Base-by-base conservation (phyloP, 257 asterid species). In the Coffea eugenioides region DNA sequence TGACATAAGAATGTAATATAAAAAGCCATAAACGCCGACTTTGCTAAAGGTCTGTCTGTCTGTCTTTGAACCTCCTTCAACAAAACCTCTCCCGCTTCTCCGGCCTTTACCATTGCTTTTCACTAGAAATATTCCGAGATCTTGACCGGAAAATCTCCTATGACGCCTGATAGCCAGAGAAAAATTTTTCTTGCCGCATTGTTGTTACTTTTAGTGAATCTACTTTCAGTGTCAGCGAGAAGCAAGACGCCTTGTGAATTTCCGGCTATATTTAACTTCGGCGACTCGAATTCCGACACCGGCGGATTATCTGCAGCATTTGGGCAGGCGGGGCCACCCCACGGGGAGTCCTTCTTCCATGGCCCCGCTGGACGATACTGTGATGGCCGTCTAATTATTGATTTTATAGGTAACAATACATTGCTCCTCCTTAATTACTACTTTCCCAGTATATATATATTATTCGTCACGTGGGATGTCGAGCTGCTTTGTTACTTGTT, bases 201-300 rank as follows among this genome's bases (percentile, higher is more conserved):
- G 66, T 31, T 82, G 21, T 4, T 71, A 15, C 4, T 81, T 25
- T 77, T 78, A 5, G 64, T 76, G 18, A 72, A 45, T 73, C 39
- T 77, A 70, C 78, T 79, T 20, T 77, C 79, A 43, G 76, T 56
- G 21, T 77, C 51, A 12, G 79, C 79, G 45, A 73, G 84, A 39
- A 51, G 65, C 1, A 66, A 52, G 11, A 20, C n/a, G 7, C 75
- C 82, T 15, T 92, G 97, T 80, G 68, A 90, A 16, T 92, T 94
- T 68, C 93, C 96, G 80, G 96, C 97, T 57, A 85, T 94, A 12
- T 94, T 90, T 92, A 94, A 94, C 92, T 94, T 94, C 65, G 98
- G 98, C 6, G 98, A 94, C 88, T 94, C 98, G 0, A 94, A 94
- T 16, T 94, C 97, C 82, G 98, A 95, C 90, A 95, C 98, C 76